phyloP scores from a whole-genome alignment of 805 yeast genomes.

The Kluyveromyces nonfermentans region DNA sequence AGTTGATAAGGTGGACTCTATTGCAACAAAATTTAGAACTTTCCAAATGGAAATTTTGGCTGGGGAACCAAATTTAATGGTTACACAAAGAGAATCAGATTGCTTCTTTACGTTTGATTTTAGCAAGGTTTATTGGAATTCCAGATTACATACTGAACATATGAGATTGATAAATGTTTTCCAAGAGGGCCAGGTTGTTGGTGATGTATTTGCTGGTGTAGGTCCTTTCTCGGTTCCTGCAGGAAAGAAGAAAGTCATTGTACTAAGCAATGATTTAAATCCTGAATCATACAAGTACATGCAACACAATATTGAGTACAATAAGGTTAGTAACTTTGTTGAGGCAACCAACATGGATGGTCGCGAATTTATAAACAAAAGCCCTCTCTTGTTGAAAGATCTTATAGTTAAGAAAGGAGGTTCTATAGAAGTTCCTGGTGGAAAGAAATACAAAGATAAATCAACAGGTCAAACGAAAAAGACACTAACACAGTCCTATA shows the following conservation, averaged over 20 bases:
- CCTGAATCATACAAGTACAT: constrained; percentile 76
- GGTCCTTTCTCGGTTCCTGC: constrained; percentile 98
- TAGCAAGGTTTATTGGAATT: constrained; percentile 94
- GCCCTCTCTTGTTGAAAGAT: constrained; percentile 43
- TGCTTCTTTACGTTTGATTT: constrained; percentile 85
- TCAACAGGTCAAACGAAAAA: constrained; percentile 16
- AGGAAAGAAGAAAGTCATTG: constrained; percentile 70
- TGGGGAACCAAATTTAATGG: constrained; percentile 60
- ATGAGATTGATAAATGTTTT: constrained; percentile 61
- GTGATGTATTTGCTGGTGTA: constrained; percentile 97
- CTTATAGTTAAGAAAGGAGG: constrained; percentile 34
- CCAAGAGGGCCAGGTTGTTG: constrained; percentile 61
- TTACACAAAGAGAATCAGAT: constrained; percentile 76
- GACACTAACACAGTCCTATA: constrained; percentile 28
- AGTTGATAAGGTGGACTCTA: constrained; percentile 82
- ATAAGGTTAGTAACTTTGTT: constrained; percentile 55
- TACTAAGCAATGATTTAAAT: constrained; percentile 87
- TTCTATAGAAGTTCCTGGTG: constrained; percentile 31
- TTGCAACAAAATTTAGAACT: constrained; percentile 82
- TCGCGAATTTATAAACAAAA: constrained; percentile 58
- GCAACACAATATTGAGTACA: constrained; percentile 49
- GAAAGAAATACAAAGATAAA: constrained; percentile 31
- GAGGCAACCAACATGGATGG: constrained; percentile 71
- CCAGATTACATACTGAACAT: constrained; percentile 90
- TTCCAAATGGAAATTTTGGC: constrained; percentile 92